A percentile compares a stretch with the other conserved stretches of the same genome.
phyloP scores from a whole-genome alignment of 2,329 filamentous ascomycete genomes.

The Emergomyces orientalis region DNA sequence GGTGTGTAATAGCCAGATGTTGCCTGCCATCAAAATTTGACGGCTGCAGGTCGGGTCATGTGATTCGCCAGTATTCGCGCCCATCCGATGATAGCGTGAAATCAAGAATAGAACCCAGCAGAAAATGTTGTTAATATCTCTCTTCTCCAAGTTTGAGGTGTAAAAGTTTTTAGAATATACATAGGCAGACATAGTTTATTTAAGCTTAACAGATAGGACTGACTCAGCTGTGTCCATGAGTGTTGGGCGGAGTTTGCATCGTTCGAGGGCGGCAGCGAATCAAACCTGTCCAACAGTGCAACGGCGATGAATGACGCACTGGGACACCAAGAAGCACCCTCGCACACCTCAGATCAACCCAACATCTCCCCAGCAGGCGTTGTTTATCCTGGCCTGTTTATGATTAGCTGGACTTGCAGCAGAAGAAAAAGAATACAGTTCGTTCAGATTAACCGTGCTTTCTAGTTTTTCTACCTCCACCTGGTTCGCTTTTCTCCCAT shows the following conservation, averaged over 20 bases:
- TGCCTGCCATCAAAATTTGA: no score
- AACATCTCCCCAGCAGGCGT: neutral
- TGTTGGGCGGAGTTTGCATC: neutral
- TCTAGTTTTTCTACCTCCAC: neutral
- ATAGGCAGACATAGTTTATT: no score
- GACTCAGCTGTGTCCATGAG: neutral
- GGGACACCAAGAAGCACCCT: neutral
- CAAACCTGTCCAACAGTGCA: neutral
- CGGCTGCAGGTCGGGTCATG: no score
- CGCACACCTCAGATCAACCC: neutral
- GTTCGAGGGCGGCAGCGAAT: neutral
- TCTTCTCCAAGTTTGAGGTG: no score
- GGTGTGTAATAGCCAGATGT: no score
- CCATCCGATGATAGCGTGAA: no score
- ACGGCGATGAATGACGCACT: constrained; percentile 1
- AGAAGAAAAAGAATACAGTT: neutral
- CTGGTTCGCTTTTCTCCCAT: constrained; percentile 45
- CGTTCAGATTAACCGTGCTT: neutral
- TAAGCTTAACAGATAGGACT: neutral
- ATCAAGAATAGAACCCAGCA: no score
- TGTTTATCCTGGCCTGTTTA: neutral
- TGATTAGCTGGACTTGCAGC: constrained; percentile 1
- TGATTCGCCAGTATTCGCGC: no score
- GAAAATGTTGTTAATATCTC: no score
- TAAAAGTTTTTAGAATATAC: no score